A percentile compares a stretch with the other conserved stretches of the same genome.
Conservation (phyloP, 2,329 filamentous ascomycete species). For the Aspergillus viridinutans region DNA sequence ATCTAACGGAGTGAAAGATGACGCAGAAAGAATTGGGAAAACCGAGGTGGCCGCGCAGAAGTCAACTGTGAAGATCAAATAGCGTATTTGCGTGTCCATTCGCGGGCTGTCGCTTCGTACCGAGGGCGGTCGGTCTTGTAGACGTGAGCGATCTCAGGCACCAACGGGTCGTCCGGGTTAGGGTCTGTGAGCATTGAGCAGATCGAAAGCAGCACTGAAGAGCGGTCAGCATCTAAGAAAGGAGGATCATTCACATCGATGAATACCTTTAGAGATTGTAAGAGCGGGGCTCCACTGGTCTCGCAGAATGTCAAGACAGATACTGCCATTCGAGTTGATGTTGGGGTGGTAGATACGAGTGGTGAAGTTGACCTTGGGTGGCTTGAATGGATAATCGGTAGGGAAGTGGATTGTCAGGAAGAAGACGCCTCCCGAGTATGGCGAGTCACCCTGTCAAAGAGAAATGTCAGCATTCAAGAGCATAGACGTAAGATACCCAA, state of each 20-base stretch:
- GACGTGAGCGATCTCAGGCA: slow-evolving; percentile 97
- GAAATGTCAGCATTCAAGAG: slow-evolving; percentile 28
- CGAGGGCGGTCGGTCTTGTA: slow-evolving; percentile 98
- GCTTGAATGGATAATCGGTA: slow-evolving; percentile 99
- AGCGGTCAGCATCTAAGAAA: not conserved
- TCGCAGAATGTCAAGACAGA: slow-evolving; percentile 95
- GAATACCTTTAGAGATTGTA: slow-evolving; percentile 93
- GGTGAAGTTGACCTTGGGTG: slow-evolving; percentile 99
- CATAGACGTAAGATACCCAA: not conserved
- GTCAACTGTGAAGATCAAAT: slow-evolving; percentile 57
- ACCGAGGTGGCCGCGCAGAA: slow-evolving; percentile 20
- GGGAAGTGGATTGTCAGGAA: slow-evolving; percentile 99
- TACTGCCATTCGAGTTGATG: slow-evolving; percentile 99
- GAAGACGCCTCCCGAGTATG: slow-evolving; percentile 97
- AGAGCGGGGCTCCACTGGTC: slow-evolving; percentile 99
- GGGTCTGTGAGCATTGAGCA: slow-evolving; percentile 99
- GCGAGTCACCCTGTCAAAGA: slow-evolving; percentile 73
- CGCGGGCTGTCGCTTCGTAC: slow-evolving; percentile 93
- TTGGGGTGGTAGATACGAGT: slow-evolving; percentile 99
- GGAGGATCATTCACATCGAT: not conserved
- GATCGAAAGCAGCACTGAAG: slow-evolving; percentile 86
- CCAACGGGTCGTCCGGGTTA: slow-evolving; percentile 97
- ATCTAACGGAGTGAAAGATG: slow-evolving; percentile 30
- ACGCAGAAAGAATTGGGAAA: slow-evolving; percentile 25
- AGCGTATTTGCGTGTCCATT: slow-evolving; percentile 99